Conservation (phyloP, 345 rosid genomes). For the Acer negundo region DNA sequence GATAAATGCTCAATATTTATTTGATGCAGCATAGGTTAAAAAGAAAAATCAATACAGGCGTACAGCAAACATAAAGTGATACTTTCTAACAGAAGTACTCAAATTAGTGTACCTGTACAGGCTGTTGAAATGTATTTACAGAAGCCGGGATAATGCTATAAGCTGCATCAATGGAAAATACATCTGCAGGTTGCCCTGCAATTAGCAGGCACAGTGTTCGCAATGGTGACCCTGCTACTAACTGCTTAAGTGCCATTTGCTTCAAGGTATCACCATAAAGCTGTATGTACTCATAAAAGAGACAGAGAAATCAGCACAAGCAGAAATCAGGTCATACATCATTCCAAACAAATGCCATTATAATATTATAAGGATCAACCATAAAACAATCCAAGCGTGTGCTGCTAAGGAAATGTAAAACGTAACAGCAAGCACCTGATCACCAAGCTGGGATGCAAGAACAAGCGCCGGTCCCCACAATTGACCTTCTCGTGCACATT, state of each 20-base stretch:
- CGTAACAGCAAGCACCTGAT: constrained; percentile 34
- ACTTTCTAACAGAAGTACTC: neutral
- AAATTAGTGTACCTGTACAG: constrained; percentile 28
- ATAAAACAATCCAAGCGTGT: constrained; percentile 1
- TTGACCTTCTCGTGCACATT: constrained; percentile 42
- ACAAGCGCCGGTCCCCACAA: constrained; percentile 53
- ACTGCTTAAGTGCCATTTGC: constrained; percentile 45
- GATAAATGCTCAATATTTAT: neutral
- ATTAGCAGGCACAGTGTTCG: constrained; percentile 45
- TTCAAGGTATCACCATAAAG: constrained; percentile 46
- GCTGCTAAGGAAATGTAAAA: constrained; percentile 7
- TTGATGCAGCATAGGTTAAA: neutral
- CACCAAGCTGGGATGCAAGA: constrained; percentile 48
- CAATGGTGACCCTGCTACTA: constrained; percentile 47
- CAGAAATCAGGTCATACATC: constrained; percentile 6
- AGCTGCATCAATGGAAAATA: constrained; percentile 33
- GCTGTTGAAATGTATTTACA: constrained; percentile 28
- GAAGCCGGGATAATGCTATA: constrained; percentile 29
- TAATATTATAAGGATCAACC: constrained; percentile 19
- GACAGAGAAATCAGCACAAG: constrained; percentile 4
- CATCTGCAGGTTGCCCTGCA: constrained; percentile 47
- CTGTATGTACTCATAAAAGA: constrained; percentile 29
- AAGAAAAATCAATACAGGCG: neutral
- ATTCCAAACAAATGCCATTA: neutral
- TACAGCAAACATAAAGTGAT: neutral